A percentile compares a stretch with the other conserved stretches of the same genome.
Evolutionary conservation across 257 asterid species (phyloP).

Genomic region (Solanum sejunctum): DNA sequence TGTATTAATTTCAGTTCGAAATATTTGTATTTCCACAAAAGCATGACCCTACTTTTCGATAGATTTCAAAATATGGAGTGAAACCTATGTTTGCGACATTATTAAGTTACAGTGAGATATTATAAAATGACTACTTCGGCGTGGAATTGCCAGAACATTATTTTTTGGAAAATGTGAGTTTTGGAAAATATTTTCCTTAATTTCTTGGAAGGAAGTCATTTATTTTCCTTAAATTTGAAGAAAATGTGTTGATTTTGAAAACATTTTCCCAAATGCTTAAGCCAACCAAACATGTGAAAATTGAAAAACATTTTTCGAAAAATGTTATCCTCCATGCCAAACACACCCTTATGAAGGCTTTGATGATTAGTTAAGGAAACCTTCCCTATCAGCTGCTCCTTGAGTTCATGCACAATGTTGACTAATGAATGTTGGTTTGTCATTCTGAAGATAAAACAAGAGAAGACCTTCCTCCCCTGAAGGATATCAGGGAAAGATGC

Average conservation of each 20-base stretch:
- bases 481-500: conserved; percentile 58
- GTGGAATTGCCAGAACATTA: background rate
- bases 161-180: background rate
- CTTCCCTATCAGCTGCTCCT: background rate
- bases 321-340: background rate
- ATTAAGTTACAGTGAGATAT: background rate
- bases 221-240: no score
- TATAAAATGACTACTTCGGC: background rate
- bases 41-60: background rate
- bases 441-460: conserved; percentile 38
- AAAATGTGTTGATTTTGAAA: no score
- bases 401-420: background rate
- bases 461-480: conserved; percentile 54
- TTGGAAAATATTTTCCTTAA: no score
- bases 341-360: background rate
- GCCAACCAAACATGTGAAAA: no score
- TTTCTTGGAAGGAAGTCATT: no score
- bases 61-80: background rate
- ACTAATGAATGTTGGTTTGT: background rate
- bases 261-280: no score
- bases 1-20: background rate
- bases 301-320: no score
- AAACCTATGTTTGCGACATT: background rate
- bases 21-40: background rate
- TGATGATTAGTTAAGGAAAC: background rate